Percentiles rank a stretch among this genome's conserved stretches.
These are phyloP conservation scores for Podospora conica DNA, from an alignment of 495 filamentous ascomycete species.

Conservation along the genomic window DNA sequence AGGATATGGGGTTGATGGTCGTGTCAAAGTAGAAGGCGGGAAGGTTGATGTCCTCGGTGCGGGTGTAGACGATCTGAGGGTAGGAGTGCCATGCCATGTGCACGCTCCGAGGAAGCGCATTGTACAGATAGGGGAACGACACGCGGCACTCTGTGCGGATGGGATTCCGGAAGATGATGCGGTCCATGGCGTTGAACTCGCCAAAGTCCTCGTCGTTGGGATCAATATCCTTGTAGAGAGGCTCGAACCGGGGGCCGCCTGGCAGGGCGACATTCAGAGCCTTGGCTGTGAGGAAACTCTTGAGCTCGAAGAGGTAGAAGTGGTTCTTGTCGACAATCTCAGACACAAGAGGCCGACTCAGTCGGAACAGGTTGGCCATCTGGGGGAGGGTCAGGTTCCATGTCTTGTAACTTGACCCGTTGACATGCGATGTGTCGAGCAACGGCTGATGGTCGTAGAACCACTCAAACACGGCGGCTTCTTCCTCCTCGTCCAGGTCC, in stretches of 20 bases:
- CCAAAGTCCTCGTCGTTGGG: constrained; percentile 99
- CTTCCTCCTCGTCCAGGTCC: constrained; percentile 96
- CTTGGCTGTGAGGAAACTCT: constrained; percentile 94
- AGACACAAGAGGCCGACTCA: constrained; percentile 85
- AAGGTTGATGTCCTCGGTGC: constrained; percentile 79
- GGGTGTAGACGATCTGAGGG: constrained; percentile 86
- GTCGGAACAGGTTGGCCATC: constrained; percentile 90
- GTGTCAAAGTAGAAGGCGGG: constrained; percentile 98
- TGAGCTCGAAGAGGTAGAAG: constrained; percentile 95
- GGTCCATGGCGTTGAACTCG: constrained; percentile 99
- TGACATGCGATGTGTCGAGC: constrained; percentile 86
- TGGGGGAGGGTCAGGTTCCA: constrained; percentile 95
- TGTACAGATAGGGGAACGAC: constrained; percentile 91
- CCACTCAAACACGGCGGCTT: constrained; percentile 88
- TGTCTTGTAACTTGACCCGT: constrained; percentile 91
- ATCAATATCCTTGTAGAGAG: constrained; percentile 97
- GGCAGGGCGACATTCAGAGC: constrained; percentile 96
- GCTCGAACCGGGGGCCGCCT: constrained; percentile 94
- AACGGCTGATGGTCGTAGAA: constrained; percentile 95
- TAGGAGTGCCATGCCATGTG: constrained; percentile 90
- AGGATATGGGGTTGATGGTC: constrained; percentile 95
- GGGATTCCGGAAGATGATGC: constrained; percentile 95
- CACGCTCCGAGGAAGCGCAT: constrained; percentile 90
- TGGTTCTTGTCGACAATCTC: constrained; percentile 96
- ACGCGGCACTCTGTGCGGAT: constrained; percentile 96